Base-by-base conservation (phyloP, 306 rosid species). In the Cucurbita pepo region DNA sequence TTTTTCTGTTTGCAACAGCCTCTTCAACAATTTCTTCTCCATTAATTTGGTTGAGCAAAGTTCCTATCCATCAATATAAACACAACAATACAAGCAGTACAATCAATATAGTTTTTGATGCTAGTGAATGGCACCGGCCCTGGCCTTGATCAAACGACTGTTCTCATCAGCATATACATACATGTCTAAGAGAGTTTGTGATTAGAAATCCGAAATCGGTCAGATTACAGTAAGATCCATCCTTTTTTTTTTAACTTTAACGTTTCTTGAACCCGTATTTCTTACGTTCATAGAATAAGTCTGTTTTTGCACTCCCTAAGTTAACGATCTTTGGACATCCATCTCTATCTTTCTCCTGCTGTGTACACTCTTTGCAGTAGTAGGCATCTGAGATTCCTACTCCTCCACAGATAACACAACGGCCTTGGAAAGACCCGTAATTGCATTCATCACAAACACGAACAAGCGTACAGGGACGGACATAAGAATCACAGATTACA, bases 291-390 rank as follows among this genome's bases (percentile, higher is more conserved):
- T 90, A 88, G 79, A 90, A 90, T 55, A 90, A 77, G 76, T 93
- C 91, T 7, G 91, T 90, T 84, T 92, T 90, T 62, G 91, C 96
- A 78, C 94, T 88, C 16, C 96, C 98, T 57, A 93, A 78, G 71
- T 93, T 90, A 56, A 90, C 96, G 67, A 93, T 93, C 81, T 93
- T 93, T 21, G 96, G 98, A 59, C 98, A 93, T 47, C 96, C 98
- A 77, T 88, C 96, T 76, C 97, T 86, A 18, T 93, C 97, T 85
- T 88, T 93, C 87, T 88, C 97, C 81, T 88, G 96, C 79, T 93
- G 98, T 3, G 96, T 93, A 76, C 98, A 94, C 90, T 94, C 98
- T 81, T 90, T 88, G 84, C 98, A 88, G 77, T 89, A 94, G 86
- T 89, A 94, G 41, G 97, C 94, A 81, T 94, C 94, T 7, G 96